Evolutionary conservation across 1,284 basidiomycete genomes (phyloP).

Genomic region (Tranzscheliella williamsii): DNA sequence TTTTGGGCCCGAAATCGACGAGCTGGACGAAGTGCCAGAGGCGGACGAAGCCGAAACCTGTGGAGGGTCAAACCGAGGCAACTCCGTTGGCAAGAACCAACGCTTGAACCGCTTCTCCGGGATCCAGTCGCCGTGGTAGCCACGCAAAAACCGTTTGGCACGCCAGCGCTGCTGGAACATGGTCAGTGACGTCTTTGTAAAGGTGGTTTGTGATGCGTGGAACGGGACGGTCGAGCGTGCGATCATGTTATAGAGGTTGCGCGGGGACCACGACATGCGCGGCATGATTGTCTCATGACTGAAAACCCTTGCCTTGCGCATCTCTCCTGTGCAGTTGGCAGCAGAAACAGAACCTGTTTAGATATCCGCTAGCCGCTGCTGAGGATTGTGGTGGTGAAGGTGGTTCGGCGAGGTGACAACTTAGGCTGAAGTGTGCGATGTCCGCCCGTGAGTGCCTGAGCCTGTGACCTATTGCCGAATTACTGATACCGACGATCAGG

Average conservation of each 20-base stretch:
- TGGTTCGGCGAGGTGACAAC: too few relatives aligned
- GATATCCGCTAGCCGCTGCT: too few relatives aligned
- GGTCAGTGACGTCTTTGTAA: conserved; percentile 69
- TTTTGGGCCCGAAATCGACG: conserved; percentile 17
- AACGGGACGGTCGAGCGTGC: conserved; percentile 62
- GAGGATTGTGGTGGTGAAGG: too few relatives aligned
- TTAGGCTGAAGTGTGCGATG: too few relatives aligned
- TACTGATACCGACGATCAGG: too few relatives aligned
- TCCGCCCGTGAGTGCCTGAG: too few relatives aligned
- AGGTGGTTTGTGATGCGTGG: conserved; percentile 65
- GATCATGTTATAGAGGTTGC: conserved; percentile 77
- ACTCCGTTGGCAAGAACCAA: conserved; percentile 84
- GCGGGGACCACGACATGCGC: conserved; percentile 69
- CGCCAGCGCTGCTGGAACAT: conserved; percentile 92
- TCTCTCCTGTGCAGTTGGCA: too few relatives aligned
- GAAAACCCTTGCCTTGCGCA: conserved; percentile 55
- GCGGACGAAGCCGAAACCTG: conserved; percentile 51
- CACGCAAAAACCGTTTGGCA: conserved; percentile 84
- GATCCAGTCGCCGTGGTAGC: conserved; percentile 95
- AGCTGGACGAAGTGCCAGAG: conserved; percentile 10
- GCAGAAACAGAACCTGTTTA: too few relatives aligned
- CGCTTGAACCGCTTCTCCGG: conserved; percentile 90
- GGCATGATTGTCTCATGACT: conserved; percentile 52
- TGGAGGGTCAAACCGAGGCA: conserved; percentile 74
- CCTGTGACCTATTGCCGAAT: too few relatives aligned